Base-by-base conservation (phyloP, 768 basidiomycete species). In the Lactarius psammicola region DNA sequence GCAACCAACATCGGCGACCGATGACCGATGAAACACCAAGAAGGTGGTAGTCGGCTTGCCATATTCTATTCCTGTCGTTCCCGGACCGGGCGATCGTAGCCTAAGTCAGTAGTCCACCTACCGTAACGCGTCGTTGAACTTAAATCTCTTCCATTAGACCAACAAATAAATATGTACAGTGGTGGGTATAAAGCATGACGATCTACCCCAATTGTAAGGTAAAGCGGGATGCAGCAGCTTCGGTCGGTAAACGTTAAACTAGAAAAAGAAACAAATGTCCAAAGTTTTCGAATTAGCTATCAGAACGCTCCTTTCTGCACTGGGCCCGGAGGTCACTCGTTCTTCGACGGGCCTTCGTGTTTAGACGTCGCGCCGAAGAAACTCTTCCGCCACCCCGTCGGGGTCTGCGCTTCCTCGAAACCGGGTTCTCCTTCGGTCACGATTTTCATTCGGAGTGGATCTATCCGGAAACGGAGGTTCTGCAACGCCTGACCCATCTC, bases 391-490 rank as follows among this genome's bases (percentile, higher is more conserved):
- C 42, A 40, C 40, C 59, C 59, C 0, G n/a, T 18, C 2, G 62
- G 71, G 40, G 62, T 72, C 17, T 30, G 60, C 58, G 70, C 70
- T 2, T 62, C 46, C 36, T 70, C 80, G 68, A 83, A 84, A 3
- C 82, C 82, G 0, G 76, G 75, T 70, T 85, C 83, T 20, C 81
- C 82, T 61, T 82, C 79, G 80, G 84, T 84, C 46, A 85, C 70
- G 62, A 85, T 83, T 71, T 80, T 81, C 77, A 80, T 81, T 26
- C 80, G 79, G 23, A 64, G 63, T 1, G 80, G 79, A 68, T 85
- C 80, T 57, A 85, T 82, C 51, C 83, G 75, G 75, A 85, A 85
- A 62, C 77, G 80, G 72, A 76, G 80, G 61, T 81, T 75, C 55
- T 71, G 70, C 38, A 85, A 73, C 11, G 76, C 80, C 38, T 78